Conservation (phyloP, 108 stramenopile genomes). For the Cylindrotheca closterium region DNA sequence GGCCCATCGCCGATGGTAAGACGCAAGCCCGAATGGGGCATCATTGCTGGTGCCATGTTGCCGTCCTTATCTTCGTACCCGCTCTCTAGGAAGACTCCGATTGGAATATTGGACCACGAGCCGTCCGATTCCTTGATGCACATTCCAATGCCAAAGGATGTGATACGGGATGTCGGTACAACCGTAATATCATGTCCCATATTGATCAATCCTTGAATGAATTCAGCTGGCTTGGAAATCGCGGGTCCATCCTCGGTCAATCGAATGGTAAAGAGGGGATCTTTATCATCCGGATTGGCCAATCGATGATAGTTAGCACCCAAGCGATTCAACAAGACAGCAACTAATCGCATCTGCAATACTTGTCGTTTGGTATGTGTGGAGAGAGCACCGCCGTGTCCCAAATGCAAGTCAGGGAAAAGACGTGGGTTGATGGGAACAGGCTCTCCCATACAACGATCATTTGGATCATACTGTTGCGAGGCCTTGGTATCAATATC, state of each 20-base stretch:
- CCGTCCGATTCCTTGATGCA: constrained; percentile 55
- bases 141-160: constrained; percentile 53
- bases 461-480: constrained; percentile 46
- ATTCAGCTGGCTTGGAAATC: constrained; percentile 35
- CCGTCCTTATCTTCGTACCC: constrained; percentile 33
- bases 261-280: constrained; percentile 26
- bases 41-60: constrained; percentile 15
- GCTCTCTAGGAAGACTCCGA: constrained; percentile 36
- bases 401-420: constrained; percentile 52
- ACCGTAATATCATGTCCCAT: constrained; percentile 48
- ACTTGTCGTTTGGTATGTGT: constrained; percentile 59
- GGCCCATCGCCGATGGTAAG: constrained; percentile 33
- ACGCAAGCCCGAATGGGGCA: constrained; percentile 36
- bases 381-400: constrained; percentile 43
- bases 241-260: constrained; percentile 20
- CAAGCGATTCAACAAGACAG: constrained; percentile 48
- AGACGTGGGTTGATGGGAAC: constrained; percentile 38
- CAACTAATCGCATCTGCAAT: constrained; percentile 49
- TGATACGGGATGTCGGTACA: constrained; percentile 40
- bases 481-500: background rate
- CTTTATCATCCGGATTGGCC: constrained; percentile 6
- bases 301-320: constrained; percentile 36
- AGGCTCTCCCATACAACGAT: constrained; percentile 36
- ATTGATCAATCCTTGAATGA: constrained; percentile 39
- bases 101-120: constrained; percentile 51